Evolutionary conservation across 2,329 filamentous ascomycete genomes (phyloP).

Genomic region (Apiospora marii): DNA sequence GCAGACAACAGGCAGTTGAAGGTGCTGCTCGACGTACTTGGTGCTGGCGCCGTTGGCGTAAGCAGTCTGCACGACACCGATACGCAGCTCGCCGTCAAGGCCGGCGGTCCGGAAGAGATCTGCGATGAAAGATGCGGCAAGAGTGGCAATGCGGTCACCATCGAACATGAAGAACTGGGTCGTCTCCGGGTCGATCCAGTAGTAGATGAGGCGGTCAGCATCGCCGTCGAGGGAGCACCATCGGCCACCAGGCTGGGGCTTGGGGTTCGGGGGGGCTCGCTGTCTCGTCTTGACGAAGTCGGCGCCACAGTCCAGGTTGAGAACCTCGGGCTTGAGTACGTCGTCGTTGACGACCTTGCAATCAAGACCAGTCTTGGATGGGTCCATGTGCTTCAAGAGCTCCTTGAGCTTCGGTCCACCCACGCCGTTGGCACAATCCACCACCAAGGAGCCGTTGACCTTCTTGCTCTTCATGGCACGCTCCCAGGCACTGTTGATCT

Average conservation of each 20-base stretch:
- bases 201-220: conserved; percentile 94
- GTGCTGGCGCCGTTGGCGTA: conserved; percentile 98
- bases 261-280: conserved; percentile 83
- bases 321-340: conserved; percentile 84
- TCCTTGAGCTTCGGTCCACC: conserved; percentile 90
- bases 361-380: conserved; percentile 74
- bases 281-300: conserved; percentile 98
- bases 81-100: conserved; percentile 80
- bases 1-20: conserved; percentile 89
- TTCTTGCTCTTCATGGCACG: conserved; percentile 81
- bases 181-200: conserved; percentile 83
- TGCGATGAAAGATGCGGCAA: conserved; percentile 91
- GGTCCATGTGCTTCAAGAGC: conserved; percentile 82
- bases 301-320: conserved; percentile 94
- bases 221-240: conserved; percentile 95
- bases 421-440: conserved; percentile 97
- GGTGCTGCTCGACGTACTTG: conserved; percentile 85
- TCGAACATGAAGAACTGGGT: conserved; percentile 87
- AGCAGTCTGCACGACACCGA: conserved; percentile 95
- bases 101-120: conserved; percentile 85
- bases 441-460: conserved; percentile 76
- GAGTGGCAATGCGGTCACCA: conserved; percentile 94
- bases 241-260: conserved; percentile 77
- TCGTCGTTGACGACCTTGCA: conserved; percentile 93
- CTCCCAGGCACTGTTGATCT: conserved; percentile 85